Base-by-base conservation (phyloP, 2,329 filamentous ascomycete genomes). In the Penicillium sp. region DNA sequence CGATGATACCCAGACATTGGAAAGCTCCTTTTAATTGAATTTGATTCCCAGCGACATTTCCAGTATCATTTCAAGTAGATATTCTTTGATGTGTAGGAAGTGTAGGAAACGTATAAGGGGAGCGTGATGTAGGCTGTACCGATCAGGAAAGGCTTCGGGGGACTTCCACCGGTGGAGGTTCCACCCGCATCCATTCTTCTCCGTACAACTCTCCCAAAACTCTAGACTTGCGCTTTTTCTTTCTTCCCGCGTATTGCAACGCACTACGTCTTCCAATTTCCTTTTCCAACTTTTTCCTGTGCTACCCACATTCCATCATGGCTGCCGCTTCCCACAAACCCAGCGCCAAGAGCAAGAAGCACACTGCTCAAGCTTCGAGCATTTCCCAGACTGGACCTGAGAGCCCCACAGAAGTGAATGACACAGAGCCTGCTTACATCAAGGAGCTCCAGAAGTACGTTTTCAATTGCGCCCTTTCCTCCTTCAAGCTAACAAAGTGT, bases 391-490 rank as follows among this genome's bases (percentile, higher is more conserved):
- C 67, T 31, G 68, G 70, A 6, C 49, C 55, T 1, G 73, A 65
- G 29, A 58, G 56, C 18, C 56, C 80, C 60, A 77, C 79, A 7
- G 73, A 81, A 27, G 75, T 78, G 56, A 85, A 86, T 67, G 80
- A 80, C 56, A 79, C 78, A 59, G 92, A 97, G 72, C 92, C 85
- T 68, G 81, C 86, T 37, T 92, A 93, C 77, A 83, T 97, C 71
- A 91, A 87, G 72, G 93, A 97, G 73, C 82, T 97, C 48, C 86
- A 93, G 71, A 97, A 96, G 92, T 96, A 79, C 72, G 86, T 72
- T 31, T 29, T 33, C 46, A 33, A 27, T 57, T 27, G 31, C 33
- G 29, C 53, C n/a, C 11, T 12, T 2, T 23, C 6, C 41, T n/a
- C 35, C 11, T 14, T 22, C 8, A 15, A 44, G 27, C 41, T 51